Base-by-base conservation (phyloP, 495 filamentous ascomycete genomes). In the Letharia lupina region DNA sequence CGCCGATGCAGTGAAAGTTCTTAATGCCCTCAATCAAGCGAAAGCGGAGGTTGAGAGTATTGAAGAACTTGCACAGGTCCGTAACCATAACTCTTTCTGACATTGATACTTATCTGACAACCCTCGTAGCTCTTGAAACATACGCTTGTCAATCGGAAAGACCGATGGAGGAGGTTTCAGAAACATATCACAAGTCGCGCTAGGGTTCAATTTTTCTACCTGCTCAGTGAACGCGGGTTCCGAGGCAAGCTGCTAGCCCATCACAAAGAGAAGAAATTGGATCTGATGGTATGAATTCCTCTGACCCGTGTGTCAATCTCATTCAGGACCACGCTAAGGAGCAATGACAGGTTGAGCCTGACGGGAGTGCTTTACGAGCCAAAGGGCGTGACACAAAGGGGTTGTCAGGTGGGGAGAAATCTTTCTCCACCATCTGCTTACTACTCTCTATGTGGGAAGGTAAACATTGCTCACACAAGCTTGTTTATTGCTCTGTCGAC, bases 391-490 rank as follows among this genome's bases (percentile, higher is more conserved):
- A 87, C 68, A 91, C 94, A 56, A 96, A 90, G 77, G 96, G 93
- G 6, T 80, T 99, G 12, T 96, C 91, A 10, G 94, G 94, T 58
- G 94, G 94, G 48, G 94, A 99, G 76, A 98, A 97, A 73, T 96
- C 91, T 0, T 99, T 98, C 77, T 95, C 93, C 1, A 94, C 92
- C 16, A 93, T 97, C 65, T 99, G 94, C 74, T 81, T 99, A 62
- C 78, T 99, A 48, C 80, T 99, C 40, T 83, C 90, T 28, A 86
- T 98, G 31, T 98, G 94, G 94, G 52, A 56, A 56, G 48, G 62
- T 64, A 42, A 45, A 56, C 33, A 18, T 16, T 40, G 28, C 18
- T 37, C 16, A 9, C 20, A 28, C 45, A 10, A 4, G 8, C 44
- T 23, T 13, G 3, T 31, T 45, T 40, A 45, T 58, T 35, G n/a